Conservation (phyloP, 441 rosid genomes). For the Flueggea neowawraea region DNA sequence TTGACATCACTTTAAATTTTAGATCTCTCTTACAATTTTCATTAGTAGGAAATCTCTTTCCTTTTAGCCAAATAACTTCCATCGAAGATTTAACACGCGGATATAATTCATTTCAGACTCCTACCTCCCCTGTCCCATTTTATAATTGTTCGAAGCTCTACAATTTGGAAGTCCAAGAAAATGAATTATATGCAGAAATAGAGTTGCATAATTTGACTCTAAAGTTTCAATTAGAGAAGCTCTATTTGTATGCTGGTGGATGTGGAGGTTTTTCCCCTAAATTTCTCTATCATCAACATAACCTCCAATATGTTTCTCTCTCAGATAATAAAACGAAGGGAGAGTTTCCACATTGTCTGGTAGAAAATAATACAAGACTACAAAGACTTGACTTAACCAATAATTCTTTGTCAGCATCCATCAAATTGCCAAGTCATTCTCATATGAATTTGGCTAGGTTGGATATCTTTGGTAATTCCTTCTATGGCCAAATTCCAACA, state of each 20-base stretch:
- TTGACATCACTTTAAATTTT: neutral
- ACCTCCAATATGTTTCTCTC: conserved; percentile 6
- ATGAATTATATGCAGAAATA: neutral
- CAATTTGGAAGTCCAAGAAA: too few relatives aligned
- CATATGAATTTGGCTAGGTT: neutral
- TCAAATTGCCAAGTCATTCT: conserved; percentile 13
- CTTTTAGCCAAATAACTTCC: neutral
- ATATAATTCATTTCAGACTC: neutral
- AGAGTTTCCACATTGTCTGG: conserved; percentile 9
- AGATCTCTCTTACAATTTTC: neutral
- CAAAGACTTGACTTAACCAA: neutral
- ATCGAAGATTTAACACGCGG: neutral
- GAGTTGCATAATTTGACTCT: neutral
- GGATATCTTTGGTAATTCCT: conserved; percentile 14
- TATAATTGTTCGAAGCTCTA: neutral
- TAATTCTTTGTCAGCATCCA: conserved; percentile 12
- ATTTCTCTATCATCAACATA: conserved; percentile 18
- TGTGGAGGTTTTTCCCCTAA: conserved; percentile 8
- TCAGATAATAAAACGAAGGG: neutral
- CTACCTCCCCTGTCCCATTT: neutral
- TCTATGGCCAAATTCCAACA: conserved; percentile 11
- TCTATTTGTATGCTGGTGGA: neutral
- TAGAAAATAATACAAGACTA: conserved; percentile 23
- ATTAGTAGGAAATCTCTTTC: neutral
- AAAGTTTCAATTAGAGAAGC: neutral